Evolutionary conservation across 345 rosid genomes (phyloP).

Genomic region (Euclidium syriacum): DNA sequence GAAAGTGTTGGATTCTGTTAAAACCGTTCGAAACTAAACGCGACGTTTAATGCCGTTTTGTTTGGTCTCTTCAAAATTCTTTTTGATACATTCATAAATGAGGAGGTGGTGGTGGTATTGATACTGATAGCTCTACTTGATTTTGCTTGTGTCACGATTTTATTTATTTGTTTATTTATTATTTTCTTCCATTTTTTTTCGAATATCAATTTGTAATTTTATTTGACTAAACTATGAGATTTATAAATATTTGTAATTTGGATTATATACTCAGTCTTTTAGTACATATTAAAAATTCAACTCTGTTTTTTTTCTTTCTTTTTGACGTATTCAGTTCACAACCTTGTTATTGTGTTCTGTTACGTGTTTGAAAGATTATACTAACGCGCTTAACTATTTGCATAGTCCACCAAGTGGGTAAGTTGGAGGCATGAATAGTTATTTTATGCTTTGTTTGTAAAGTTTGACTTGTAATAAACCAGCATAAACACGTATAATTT

Average conservation of each 20-base stretch:
- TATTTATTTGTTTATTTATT: conserved; percentile 11
- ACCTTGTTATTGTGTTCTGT: too few species aligned
- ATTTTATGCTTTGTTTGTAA: background rate
- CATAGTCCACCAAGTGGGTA: background rate
- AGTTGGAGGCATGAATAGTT: background rate
- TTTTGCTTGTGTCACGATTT: conserved; percentile 18
- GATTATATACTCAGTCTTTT: too few species aligned
- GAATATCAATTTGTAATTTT: conserved; percentile 9
- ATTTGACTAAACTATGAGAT: background rate
- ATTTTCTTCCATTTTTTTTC: background rate
- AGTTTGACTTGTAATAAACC: conserved; percentile 7
- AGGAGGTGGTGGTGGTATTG: conserved; percentile 3
- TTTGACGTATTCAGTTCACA: too few species aligned
- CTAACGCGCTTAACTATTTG: conserved; percentile 7
- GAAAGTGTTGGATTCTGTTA: background rate
- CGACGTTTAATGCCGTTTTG: background rate
- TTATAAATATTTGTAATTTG: conserved; percentile 11
- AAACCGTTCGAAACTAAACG: background rate
- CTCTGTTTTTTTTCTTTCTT: too few species aligned
- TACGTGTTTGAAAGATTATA: too few species aligned
- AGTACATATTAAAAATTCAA: too few species aligned
- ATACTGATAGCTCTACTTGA: background rate
- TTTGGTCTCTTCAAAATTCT: background rate
- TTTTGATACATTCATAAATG: conserved; percentile 12
- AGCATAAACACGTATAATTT: background rate